Evolutionary conservation across 805 yeast genomes (phyloP), one percentile per base, ranked within the genome.

Genomic region (Yamadazyma olivae): DNA sequence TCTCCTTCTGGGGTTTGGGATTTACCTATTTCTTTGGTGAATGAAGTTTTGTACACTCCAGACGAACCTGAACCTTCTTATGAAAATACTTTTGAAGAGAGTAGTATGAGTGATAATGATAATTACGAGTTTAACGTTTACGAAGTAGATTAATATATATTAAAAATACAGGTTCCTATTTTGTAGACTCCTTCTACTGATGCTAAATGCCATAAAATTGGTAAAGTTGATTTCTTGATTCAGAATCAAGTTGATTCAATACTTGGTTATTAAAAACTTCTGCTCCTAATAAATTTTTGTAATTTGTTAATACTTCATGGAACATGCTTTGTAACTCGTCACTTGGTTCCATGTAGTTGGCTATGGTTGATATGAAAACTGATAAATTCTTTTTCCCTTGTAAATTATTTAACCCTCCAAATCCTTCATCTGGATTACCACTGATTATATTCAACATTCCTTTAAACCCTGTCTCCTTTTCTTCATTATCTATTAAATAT

Each of bases 1-100:
- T 76, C 85, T 14, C 81, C 93, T 0, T 84, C 87, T 51, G 96
- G 95, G 0, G 91, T 91, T 4, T 77, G 88, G 75, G 98, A 90
- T 56, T 53, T 90, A 34, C 91, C 96, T 0, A 67, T 89, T 1
- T 71, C 76, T 10, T 72, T 78, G 30, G 91, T 83, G 1, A 82
- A 84, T 49, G 71, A 72, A 32, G 77, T 83, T 1, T 57, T 86
- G 13, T 85, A 84, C 50, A 24, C 24, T 14, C n/a, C 15, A n/a
- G 16, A 26, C 29, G 29, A 26, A n/a, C n/a, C n/a, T n/a, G n/a
- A n/a, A n/a, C n/a, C n/a, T n/a, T n/a, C n/a, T 26, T n/a, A 14
- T n/a, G n/a, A 12, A 14, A 14, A 26, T 26, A 14, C 15, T 7
- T 12, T n/a, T 26, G 29, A n/a, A n/a, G n/a, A 12, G n/a, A n/a